Base-by-base conservation (phyloP, 2,329 filamentous ascomycete genomes). In the Pseudocercospora fijiensis region DNA sequence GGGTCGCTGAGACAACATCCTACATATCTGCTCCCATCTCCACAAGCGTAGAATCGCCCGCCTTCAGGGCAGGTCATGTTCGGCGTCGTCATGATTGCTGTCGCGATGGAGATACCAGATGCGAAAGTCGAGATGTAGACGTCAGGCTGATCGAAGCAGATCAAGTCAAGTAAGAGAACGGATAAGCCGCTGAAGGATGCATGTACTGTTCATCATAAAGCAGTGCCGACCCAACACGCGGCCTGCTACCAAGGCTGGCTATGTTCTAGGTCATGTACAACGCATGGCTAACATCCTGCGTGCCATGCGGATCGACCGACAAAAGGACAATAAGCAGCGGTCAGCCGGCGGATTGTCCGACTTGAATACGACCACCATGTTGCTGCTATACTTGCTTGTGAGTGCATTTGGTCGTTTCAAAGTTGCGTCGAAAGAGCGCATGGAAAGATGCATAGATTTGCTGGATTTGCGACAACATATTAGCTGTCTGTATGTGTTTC, bases 41-140 rank as follows among this genome's bases (percentile, higher is more conserved):
- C 61, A 49, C 64, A 66, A 55, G 64, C 64, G 57, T 66, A 66
- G 58, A 66, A 66, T 26, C 53, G 20, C 28, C 61, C 64, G 5
- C 64, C 64, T 22, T 28, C 24, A 11, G 64, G 61, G 22, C 64
- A 66, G 33, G 57, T 58, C 64, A 66, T 66, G 20, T 61, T 64
- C 10, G 61, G 61, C 20, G 56, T 62, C 16, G 45, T 49, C 57
- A 58, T 58, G 22, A 4, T 20, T 53, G 51, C 51, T 27, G 26
- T 30, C 16, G 27, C 3, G n/a, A 11, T 53, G 2, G 51, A 53
- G 51, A 10, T 27, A n/a, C n/a, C 26, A 27, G 51, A 18, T n/a
- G 24, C 13, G 51, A 27, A 53, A 18, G 51, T 30, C 27, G 51
- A 53, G 26, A 27, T 18, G 26, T 53, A 18, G 51, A 30, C 27